Conservation (phyloP, 495 filamentous ascomycete species). For the Extremus antarcticus region DNA sequence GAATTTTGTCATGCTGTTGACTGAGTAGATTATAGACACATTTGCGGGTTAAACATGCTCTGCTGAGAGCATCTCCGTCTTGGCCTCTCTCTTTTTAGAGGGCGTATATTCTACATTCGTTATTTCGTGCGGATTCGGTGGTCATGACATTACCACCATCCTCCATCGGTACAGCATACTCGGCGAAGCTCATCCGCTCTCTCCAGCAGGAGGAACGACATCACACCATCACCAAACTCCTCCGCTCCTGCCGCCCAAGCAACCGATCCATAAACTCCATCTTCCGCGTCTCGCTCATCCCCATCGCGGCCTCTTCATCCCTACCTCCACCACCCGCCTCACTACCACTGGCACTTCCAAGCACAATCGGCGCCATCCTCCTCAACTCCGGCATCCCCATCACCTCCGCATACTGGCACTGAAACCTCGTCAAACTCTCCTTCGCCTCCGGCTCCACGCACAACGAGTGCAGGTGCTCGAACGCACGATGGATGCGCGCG, state of each 20-base stretch:
- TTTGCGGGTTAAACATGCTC: too few relatives aligned
- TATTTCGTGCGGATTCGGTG: background rate
- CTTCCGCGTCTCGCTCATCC: conserved; percentile 14
- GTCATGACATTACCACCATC: background rate
- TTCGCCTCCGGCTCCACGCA: conserved; percentile 15
- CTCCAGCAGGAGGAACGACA: background rate
- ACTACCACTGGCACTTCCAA: background rate
- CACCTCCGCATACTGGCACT: conserved; percentile 13
- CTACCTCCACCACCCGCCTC: background rate
- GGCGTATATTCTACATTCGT: background rate
- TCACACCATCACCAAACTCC: background rate
- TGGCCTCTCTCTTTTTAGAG: background rate
- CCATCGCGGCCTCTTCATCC: background rate
- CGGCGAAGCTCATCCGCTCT: too few relatives aligned
- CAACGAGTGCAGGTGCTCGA: conserved; percentile 12
- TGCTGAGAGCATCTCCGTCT: too few relatives aligned
- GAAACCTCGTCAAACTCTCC: conserved; percentile 15
- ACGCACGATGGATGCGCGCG: conserved; percentile 14
- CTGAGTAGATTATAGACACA: too few relatives aligned
- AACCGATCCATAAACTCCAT: conserved; percentile 17
- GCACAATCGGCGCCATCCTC: background rate
- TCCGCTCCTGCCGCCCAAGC: conserved; percentile 9
- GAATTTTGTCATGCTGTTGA: too few relatives aligned
- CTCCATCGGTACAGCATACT: background rate
- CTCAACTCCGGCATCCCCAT: conserved; percentile 4